These are phyloP conservation scores for Tardiomyces digboiensis DNA, from an alignment of 1,139 yeast species.

Conservation along the genomic window DNA sequence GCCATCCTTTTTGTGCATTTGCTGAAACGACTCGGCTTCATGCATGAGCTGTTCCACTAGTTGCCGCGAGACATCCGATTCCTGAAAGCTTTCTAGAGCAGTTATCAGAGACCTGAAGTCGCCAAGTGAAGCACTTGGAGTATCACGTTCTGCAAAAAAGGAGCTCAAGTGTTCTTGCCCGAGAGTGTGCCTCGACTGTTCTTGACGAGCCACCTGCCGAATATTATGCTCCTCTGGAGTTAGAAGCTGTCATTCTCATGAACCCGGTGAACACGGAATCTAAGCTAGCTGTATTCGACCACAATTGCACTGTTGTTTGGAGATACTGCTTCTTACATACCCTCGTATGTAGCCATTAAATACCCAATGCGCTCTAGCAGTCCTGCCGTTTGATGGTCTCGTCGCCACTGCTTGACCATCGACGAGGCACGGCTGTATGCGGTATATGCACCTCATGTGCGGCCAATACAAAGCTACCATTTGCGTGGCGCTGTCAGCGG, in stretches of 20 bases:
- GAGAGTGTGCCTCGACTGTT: neutral
- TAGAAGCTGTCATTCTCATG: no score
- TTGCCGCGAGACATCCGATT: slow-evolving; percentile 5
- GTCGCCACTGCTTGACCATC: no score
- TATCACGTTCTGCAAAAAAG: neutral
- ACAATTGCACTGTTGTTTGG: neutral
- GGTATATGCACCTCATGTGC: no score
- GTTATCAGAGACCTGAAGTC: neutral
- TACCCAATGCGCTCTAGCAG: no score
- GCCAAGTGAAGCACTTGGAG: neutral
- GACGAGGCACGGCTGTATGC: no score
- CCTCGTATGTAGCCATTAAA: slow-evolving; percentile 1
- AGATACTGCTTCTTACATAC: neutral
- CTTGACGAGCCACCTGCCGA: no score
- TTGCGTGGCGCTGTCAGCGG: no score
- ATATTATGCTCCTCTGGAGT: neutral
- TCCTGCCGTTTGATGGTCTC: no score
- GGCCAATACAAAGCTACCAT: no score
- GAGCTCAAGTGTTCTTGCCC: neutral
- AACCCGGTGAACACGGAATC: no score
- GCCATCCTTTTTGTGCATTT: slow-evolving; percentile 32
- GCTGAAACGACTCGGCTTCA: slow-evolving; percentile 7
- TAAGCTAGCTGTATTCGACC: no score
- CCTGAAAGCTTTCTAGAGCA: slow-evolving; percentile 1
- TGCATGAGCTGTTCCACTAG: slow-evolving; percentile 10